Evolutionary conservation across 1,139 yeast species (phyloP), one percentile per base, ranked within the genome.

Genomic region (Nakaseomyces kungkrabaensis): DNA sequence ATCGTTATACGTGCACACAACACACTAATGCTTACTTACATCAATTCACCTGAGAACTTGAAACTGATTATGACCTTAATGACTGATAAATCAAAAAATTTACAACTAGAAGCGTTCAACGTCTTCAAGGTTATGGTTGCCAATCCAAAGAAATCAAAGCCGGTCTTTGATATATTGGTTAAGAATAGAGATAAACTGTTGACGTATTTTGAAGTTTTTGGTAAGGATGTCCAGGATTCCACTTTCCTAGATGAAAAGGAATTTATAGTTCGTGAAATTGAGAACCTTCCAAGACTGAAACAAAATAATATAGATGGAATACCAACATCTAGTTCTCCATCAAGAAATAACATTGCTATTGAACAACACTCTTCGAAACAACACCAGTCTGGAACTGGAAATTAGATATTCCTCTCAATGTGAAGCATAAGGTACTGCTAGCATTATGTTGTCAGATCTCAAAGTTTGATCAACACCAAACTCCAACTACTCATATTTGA

Each of bases 61-160:
- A 90, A 92, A 66, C 70, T 88, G 50, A 79, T 88, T 42, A 92
- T 92, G 98, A 75, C 85, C 38, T 70, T 89, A 52, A 72, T 92
- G 58, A 84, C 94, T 55, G 97, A 92, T 64, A 85, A 85, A 67
- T 89, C 95, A 60, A 86, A 85, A 60, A 90, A 89, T 65, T 74
- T 92, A 53, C 96, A 89, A 65, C 71, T 81, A 51, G 98, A 92
- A 67, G 92, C 96, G 3, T 92, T 92, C 64, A 92, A 92, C 59
- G 84, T 92, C 37, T 92, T 92, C 71, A 92, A 92, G 68, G 86
- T 83, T 42, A 88, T 92, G 68, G 90, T 89, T 36, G 98, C 97
- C 6, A 92, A 92, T 66, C 98, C 98, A 5, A 82, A 85, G 57
- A 90, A 90, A 66, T 76, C 89, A 1, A 88, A 82, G 62, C 80